phyloP scores from a whole-genome alignment of 495 filamentous ascomycete species.

The Xeromyces bisporus region DNA sequence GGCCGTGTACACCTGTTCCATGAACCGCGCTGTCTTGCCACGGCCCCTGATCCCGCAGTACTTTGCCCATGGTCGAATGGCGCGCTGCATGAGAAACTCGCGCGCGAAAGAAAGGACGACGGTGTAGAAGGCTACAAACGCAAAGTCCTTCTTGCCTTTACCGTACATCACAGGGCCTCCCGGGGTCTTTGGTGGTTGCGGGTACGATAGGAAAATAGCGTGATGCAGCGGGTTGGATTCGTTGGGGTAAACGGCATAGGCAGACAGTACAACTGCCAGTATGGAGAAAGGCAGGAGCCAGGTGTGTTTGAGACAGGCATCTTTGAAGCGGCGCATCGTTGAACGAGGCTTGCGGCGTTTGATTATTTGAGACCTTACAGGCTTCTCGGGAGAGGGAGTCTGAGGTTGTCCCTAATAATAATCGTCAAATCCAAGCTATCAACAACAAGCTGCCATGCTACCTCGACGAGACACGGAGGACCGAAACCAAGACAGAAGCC shows the following conservation, averaged over 20 bases:
- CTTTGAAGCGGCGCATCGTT: conserved; percentile 46
- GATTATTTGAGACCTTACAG: conserved; percentile 21
- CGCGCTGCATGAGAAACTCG: conserved; percentile 89
- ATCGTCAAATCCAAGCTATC: no score
- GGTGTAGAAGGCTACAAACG: conserved; percentile 81
- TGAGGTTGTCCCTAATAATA: conserved; percentile 5
- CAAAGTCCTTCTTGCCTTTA: conserved; percentile 71
- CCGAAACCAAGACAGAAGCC: background rate
- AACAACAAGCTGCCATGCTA: no score
- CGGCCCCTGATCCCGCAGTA: conserved; percentile 51
- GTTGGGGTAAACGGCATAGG: conserved; percentile 66
- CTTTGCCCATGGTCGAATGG: conserved; percentile 65
- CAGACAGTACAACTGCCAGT: conserved; percentile 40
- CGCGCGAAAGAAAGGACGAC: conserved; percentile 82
- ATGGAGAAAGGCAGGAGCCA: conserved; percentile 68
- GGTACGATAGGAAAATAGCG: conserved; percentile 91
- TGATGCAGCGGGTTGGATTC: conserved; percentile 66
- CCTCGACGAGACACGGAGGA: background rate
- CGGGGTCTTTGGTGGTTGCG: conserved; percentile 38
- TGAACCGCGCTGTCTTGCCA: conserved; percentile 78
- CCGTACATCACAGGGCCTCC: conserved; percentile 58
- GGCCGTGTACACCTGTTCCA: conserved; percentile 97
- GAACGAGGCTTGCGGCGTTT: conserved; percentile 40
- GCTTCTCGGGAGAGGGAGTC: conserved; percentile 13
- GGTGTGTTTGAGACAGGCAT: conserved; percentile 52